A percentile compares a stretch with the other conserved stretches of the same genome.
phyloP scores from a whole-genome alignment of 2,329 filamentous ascomycete species.

The Ophidiomyces ophidiicola region DNA sequence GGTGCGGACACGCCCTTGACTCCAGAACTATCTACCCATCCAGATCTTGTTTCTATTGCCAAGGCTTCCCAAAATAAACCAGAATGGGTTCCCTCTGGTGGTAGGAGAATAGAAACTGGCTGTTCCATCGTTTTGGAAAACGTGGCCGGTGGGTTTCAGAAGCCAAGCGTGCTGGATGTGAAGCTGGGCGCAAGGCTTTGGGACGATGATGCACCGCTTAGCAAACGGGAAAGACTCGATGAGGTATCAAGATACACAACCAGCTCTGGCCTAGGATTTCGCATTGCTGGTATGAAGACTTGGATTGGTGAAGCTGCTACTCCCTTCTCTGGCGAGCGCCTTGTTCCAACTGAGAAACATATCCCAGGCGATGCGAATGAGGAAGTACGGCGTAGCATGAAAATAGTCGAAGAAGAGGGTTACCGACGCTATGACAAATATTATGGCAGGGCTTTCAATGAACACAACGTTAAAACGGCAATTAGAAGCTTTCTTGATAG shows the following conservation, averaged over 20 bases:
- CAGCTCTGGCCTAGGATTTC: slow-evolving; percentile 47
- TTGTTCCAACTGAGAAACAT: slow-evolving; percentile 26
- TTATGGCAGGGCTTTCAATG: slow-evolving; percentile 49
- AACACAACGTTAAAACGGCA: slow-evolving; percentile 44
- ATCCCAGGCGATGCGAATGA: slow-evolving; percentile 40
- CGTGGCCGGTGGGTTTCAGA: slow-evolving; percentile 63
- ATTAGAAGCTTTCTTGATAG: slow-evolving; percentile 47
- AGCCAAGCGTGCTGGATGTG: slow-evolving; percentile 82
- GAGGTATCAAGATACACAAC: slow-evolving; percentile 48
- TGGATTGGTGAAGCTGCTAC: slow-evolving; percentile 33
- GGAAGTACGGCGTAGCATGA: slow-evolving; percentile 35
- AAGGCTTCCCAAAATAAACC: slow-evolving; percentile 19
- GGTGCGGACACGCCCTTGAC: slow-evolving; percentile 15
- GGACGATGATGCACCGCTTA: slow-evolving; percentile 55
- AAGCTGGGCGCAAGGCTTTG: slow-evolving; percentile 81
- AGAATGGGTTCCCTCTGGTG: slow-evolving; percentile 40
- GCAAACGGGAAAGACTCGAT: slow-evolving; percentile 49
- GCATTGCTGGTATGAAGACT: slow-evolving; percentile 54
- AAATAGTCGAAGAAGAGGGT: slow-evolving; percentile 37
- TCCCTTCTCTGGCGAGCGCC: slow-evolving; percentile 22
- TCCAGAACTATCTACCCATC: slow-evolving; percentile 18
- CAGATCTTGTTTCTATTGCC: slow-evolving; percentile 20
- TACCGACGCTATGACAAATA: slow-evolving; percentile 54
- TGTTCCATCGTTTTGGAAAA: slow-evolving; percentile 77
- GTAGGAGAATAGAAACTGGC: slow-evolving; percentile 60